Evolutionary conservation across 2,329 filamentous ascomycete species (phyloP).

Genomic region (Colletotrichum falcatum): DNA sequence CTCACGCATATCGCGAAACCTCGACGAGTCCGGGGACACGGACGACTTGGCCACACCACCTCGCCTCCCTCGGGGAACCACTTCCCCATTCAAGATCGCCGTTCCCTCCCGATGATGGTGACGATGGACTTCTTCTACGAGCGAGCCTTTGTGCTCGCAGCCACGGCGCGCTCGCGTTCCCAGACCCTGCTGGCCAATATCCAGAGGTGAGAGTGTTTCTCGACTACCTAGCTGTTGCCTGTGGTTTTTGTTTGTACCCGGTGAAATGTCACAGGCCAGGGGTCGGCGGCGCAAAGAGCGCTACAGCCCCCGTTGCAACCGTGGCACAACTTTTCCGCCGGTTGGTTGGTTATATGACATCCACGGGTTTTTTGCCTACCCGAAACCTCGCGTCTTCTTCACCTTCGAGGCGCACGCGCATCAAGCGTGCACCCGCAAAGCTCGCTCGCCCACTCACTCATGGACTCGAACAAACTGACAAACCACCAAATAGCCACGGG

Average conservation of each 20-base stretch:
- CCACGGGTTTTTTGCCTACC: neutral
- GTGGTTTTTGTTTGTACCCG: neutral
- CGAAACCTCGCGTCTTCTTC: neutral
- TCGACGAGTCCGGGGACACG: constrained; percentile 6
- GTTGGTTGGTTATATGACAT: neutral
- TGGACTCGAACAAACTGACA: constrained; percentile 15
- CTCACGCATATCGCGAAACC: neutral
- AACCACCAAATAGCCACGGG: constrained; percentile 12
- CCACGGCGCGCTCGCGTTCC: constrained; percentile 10
- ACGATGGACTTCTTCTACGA: constrained; percentile 26
- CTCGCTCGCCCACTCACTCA: neutral
- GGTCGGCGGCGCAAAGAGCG: constrained; percentile 1
- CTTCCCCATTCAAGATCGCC: neutral
- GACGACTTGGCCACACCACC: constrained; percentile 5
- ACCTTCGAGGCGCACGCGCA: neutral
- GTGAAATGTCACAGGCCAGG: neutral
- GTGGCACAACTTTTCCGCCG: neutral
- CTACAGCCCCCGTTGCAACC: neutral
- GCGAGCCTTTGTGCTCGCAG: constrained; percentile 31
- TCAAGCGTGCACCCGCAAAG: neutral
- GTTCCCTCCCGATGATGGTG: neutral
- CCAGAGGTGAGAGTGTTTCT: constrained; percentile 24
- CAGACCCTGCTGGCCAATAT: constrained; percentile 15
- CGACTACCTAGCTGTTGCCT: neutral
- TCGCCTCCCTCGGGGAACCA: neutral